phyloP scores from a whole-genome alignment of 2,329 filamentous ascomycete genomes.

The Thelonectria olida region DNA sequence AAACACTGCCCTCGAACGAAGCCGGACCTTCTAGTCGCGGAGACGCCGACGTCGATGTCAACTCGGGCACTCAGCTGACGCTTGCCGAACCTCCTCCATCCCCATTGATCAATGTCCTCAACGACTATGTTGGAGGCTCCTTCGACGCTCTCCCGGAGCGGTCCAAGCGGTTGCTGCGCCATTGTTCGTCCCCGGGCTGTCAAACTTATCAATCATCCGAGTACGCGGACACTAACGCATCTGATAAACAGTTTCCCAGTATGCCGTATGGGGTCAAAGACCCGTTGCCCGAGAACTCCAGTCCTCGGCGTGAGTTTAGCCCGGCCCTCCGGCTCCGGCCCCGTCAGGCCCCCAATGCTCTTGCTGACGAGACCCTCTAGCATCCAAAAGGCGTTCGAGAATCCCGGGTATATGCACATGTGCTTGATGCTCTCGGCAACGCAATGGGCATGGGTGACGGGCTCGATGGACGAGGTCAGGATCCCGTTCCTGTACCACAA shows the following conservation, averaged over 20 bases:
- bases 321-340: conserved; percentile 1
- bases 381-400: conserved; percentile 54
- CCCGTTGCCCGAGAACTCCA: conserved; percentile 49
- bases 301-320: conserved; percentile 41
- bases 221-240: conserved; percentile 22
- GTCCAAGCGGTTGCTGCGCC: conserved; percentile 42
- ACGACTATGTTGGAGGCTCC: conserved; percentile 44
- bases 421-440: conserved; percentile 55
- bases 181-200: conserved; percentile 34
- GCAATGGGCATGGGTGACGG: conserved; percentile 57
- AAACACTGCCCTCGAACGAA: conserved; percentile 38
- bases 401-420: conserved; percentile 56
- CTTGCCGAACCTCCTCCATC: conserved; percentile 27
- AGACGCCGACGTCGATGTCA: conserved; percentile 6
- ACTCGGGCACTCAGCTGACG: conserved; percentile 25
- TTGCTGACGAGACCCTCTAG: conserved; percentile 39
- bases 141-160: conserved; percentile 44
- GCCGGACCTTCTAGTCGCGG: conserved; percentile 27
- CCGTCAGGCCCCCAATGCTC: neutral
- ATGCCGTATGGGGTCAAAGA: conserved; percentile 52
- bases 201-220: neutral
- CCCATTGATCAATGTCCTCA: conserved; percentile 33
- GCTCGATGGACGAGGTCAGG: conserved; percentile 54
- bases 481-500: conserved; percentile 58
- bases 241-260: conserved; percentile 49